Evolutionary conservation across 2,329 filamentous ascomycete species (phyloP), one percentile per base, ranked within the genome.

Genomic region (Cercospora citrullina): DNA sequence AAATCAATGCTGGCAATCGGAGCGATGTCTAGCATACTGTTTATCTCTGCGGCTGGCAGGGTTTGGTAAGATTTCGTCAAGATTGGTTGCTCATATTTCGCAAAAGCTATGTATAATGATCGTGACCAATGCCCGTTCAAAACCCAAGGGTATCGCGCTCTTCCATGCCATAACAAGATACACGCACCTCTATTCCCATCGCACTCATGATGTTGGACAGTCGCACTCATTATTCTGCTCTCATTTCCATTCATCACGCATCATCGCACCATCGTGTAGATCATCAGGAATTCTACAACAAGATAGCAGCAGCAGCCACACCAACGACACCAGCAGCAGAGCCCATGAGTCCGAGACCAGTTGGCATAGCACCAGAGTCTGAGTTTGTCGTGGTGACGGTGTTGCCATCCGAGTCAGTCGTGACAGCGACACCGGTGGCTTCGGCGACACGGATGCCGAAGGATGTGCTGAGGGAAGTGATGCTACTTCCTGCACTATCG

Each of bases 381-480:
- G 69, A 68, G 18, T 63, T 68, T 3, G 71, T 68, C 2, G 64
- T 53, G n/a, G 59, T 64, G 10, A 60, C 68, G 3, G 63, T 18
- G 45, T 60, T 64, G 18, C 55, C 58, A 18, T 62, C 63, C 7
- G 68, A 59, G 16, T 64, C 63, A 21, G 63, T 51, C 28, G 69
- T 67, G 30, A 55, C 28, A 18, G 60, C 33, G 4, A 63, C 64
- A n/a, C 63, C 63, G 3, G 71, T 73, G 3, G 72, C 76, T 36
- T 75, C 65, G 7, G 74, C 75, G 57, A 79, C 72, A 21, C 72
- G 71, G 42, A 78, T 72, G 63, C 74, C 77, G 63, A 72, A 78
- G 16, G 67, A 68, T n/a, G 77, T 75, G 18, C 72, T 73, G 5
- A 74, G 72, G 48, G 66, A 66, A 9, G 69, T 71, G 30, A 68